A percentile compares a stretch with the other conserved stretches of the same genome.
Conservation (phyloP, 805 yeast species). For the Starmerella etchellsii region DNA sequence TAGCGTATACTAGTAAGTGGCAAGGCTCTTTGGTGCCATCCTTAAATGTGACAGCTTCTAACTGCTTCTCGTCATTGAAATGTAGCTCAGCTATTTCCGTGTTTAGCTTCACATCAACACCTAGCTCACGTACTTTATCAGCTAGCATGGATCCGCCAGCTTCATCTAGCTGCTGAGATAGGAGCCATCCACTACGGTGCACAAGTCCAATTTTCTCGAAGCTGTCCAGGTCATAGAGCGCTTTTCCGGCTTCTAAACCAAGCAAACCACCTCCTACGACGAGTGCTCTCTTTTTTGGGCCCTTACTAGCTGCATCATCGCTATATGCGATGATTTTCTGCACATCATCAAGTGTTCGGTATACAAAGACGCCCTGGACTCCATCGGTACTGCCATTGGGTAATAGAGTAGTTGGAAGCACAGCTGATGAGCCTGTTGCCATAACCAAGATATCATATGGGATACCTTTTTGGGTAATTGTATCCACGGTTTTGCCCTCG, state of each 20-base stretch:
- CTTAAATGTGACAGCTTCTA: conserved; percentile 23
- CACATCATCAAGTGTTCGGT: conserved; percentile 29
- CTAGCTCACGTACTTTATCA: conserved; percentile 40
- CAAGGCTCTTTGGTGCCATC: conserved; percentile 27
- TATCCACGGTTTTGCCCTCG: conserved; percentile 8
- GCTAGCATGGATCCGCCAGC: conserved; percentile 28
- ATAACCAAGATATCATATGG: conserved; percentile 27
- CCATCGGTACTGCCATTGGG: conserved; percentile 8
- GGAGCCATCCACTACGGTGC: conserved; percentile 28
- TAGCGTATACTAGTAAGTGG: conserved; percentile 28
- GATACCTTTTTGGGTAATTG: conserved; percentile 6
- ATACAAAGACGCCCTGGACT: conserved; percentile 23
- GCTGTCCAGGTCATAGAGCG: conserved; percentile 25
- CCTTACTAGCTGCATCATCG: conserved; percentile 6
- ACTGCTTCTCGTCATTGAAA: conserved; percentile 21
- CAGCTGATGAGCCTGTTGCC: conserved; percentile 28
- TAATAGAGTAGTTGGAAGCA: conserved; percentile 20
- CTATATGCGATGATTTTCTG: conserved; percentile 24
- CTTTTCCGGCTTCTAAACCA: conserved; percentile 31
- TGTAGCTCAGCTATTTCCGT: conserved; percentile 38
- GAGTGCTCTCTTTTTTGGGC: conserved; percentile 74
- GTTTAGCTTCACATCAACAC: conserved; percentile 40
- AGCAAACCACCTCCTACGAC: conserved; percentile 82
- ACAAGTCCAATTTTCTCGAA: conserved; percentile 27
- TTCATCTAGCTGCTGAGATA: conserved; percentile 30